phyloP scores from a whole-genome alignment of 441 rosid species.

The Gossypium schwendimanii region DNA sequence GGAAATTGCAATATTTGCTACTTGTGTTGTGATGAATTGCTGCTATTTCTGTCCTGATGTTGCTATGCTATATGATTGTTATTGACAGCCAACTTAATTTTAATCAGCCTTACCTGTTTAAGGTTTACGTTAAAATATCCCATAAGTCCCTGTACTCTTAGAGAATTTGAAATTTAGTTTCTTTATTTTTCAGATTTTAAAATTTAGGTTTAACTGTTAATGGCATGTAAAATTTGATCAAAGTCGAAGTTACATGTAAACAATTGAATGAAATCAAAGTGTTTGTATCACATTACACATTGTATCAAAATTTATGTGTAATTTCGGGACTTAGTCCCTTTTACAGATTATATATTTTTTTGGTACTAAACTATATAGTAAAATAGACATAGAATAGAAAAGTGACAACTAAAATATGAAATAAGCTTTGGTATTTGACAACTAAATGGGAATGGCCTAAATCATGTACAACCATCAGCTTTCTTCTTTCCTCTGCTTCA shows the following conservation, averaged over 20 bases:
- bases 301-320: not conserved
- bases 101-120: too few species aligned
- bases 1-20: not conserved
- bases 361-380: not conserved
- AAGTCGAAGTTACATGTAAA: too few species aligned
- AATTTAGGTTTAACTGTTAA: too few species aligned
- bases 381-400: conserved; percentile 25
- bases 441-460: conserved; percentile 23
- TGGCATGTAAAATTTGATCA: too few species aligned
- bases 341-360: too few species aligned
- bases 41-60: not conserved
- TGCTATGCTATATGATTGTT: not conserved
- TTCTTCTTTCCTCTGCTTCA: conserved; percentile 37
- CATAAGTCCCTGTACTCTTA: too few species aligned
- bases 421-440: conserved; percentile 37
- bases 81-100: not conserved
- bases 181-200: too few species aligned
- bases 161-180: too few species aligned
- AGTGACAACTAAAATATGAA: conserved; percentile 41
- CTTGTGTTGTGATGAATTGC: not conserved
- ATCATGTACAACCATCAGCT: conserved; percentile 15
- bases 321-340: not conserved
- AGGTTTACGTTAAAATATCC: too few species aligned
- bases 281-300: not conserved
- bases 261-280: not conserved